phyloP scores from a whole-genome alignment of 108 stramenopile species.

The Skeletonema costatum region DNA sequence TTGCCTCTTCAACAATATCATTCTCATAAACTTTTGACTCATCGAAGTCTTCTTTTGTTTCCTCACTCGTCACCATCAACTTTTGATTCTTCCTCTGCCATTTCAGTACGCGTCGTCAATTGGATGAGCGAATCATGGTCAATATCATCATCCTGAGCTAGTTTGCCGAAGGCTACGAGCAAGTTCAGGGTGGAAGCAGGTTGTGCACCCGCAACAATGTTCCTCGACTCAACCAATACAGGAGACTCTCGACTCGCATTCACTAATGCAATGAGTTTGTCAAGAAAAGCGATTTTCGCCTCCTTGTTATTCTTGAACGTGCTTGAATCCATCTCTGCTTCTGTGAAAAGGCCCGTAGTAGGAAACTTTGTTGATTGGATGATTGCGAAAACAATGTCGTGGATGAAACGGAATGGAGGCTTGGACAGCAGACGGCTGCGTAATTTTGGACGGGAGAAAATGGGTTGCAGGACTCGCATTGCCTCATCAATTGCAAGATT shows the following conservation, averaged over 20 bases:
- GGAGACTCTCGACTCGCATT: slow-evolving; percentile 20
- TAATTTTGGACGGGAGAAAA: slow-evolving; percentile 43
- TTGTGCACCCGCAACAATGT: slow-evolving; percentile 51
- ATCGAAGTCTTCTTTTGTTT: neutral
- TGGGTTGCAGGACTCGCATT: slow-evolving; percentile 23
- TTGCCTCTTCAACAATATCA: neutral
- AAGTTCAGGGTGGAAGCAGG: slow-evolving; percentile 25
- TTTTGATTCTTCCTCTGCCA: neutral
- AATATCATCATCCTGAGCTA: slow-evolving; percentile 24
- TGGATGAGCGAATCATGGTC: slow-evolving; percentile 2
- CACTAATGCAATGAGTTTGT: slow-evolving; percentile 50
- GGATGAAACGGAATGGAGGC: slow-evolving; percentile 52
- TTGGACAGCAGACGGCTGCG: slow-evolving; percentile 33
- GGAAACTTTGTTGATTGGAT: slow-evolving; percentile 48
- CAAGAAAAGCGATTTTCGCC: slow-evolving; percentile 43
- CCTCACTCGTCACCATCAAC: neutral
- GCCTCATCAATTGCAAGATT: neutral
- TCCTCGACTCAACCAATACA: slow-evolving; percentile 24
- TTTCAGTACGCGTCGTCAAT: neutral
- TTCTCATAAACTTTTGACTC: neutral
- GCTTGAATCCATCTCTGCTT: slow-evolving; percentile 42
- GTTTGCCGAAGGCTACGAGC: slow-evolving; percentile 20
- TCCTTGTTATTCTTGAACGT: slow-evolving; percentile 42
- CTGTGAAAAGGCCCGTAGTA: slow-evolving; percentile 13
- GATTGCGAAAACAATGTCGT: slow-evolving; percentile 43